Evolutionary conservation across 495 filamentous ascomycete genomes (phyloP).

Genomic region (Pseudevernia furfuracea): DNA sequence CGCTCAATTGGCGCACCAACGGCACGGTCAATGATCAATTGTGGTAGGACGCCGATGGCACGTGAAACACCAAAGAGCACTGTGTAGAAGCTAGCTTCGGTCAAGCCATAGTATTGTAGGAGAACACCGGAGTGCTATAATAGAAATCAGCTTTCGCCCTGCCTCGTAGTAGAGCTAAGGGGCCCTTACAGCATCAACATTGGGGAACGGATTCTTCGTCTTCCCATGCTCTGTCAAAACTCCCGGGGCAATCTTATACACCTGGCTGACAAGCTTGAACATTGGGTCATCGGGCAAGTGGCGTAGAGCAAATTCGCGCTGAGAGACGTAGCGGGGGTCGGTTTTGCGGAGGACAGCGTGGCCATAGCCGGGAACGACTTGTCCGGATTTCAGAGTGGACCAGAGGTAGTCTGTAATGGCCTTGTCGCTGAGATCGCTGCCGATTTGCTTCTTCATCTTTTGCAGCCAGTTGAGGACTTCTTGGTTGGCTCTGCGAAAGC

Average conservation of each 20-base stretch:
- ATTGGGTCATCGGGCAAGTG: conserved; percentile 92
- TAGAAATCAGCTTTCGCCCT: conserved; percentile 30
- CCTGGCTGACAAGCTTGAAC: conserved; percentile 99
- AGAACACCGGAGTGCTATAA: conserved; percentile 85
- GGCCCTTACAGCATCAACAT: conserved; percentile 52
- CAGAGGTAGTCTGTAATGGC: conserved; percentile 97
- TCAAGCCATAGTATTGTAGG: conserved; percentile 98
- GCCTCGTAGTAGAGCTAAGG: conserved; percentile 36
- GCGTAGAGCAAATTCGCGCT: conserved; percentile 89
- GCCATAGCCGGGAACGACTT: conserved; percentile 95
- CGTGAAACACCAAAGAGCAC: conserved; percentile 98
- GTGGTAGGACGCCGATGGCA: conserved; percentile 94
- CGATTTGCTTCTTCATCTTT: conserved; percentile 94
- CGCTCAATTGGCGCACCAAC: conserved; percentile 63
- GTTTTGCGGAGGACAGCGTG: conserved; percentile 99
- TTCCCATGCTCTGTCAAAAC: conserved; percentile 99
- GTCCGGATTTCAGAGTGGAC: conserved; percentile 89
- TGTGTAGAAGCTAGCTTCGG: conserved; percentile 98
- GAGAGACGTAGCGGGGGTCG: conserved; percentile 94
- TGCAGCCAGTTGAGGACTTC: conserved; percentile 98
- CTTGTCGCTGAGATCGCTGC: conserved; percentile 89
- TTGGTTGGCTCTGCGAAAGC: conserved; percentile 69
- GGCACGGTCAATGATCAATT: conserved; percentile 98
- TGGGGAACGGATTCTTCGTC: conserved; percentile 86
- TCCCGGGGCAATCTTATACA: conserved; percentile 98